A percentile compares a stretch with the other conserved stretches of the same genome.
Evolutionary conservation across 306 rosid species (phyloP).

Genomic region (Cicer chorassanicum): DNA sequence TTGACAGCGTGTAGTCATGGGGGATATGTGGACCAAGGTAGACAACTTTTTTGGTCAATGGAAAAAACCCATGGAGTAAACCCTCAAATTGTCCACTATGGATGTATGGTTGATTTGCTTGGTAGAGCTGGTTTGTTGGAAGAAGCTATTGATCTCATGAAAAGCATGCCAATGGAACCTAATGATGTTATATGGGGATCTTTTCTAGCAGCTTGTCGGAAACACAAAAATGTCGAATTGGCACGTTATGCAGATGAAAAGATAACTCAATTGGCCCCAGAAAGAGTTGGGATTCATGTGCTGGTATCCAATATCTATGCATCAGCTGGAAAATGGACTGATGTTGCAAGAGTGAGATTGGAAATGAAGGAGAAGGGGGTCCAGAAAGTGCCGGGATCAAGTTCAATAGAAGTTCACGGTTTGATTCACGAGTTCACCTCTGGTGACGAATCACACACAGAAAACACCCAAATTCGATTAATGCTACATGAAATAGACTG

Average conservation of each 20-base stretch:
- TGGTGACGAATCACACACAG: slow-evolving; percentile 63
- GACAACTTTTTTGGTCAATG: slow-evolving; percentile 64
- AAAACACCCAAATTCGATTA: slow-evolving; percentile 46
- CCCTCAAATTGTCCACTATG: slow-evolving; percentile 73
- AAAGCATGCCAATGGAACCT: slow-evolving; percentile 77
- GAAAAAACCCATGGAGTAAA: slow-evolving; percentile 50
- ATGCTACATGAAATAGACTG: slow-evolving; percentile 69
- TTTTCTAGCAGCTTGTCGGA: slow-evolving; percentile 76
- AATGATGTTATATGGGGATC: slow-evolving; percentile 82
- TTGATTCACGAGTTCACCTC: slow-evolving; percentile 74
- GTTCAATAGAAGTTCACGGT: slow-evolving; percentile 67
- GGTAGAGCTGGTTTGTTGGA: slow-evolving; percentile 69
- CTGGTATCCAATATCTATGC: slow-evolving; percentile 79
- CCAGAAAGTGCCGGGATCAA: slow-evolving; percentile 69
- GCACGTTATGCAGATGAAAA: slow-evolving; percentile 67
- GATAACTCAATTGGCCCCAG: slow-evolving; percentile 56
- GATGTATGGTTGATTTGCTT: slow-evolving; percentile 84
- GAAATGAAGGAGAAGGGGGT: slow-evolving; percentile 68
- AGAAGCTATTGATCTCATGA: slow-evolving; percentile 70
- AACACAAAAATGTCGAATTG: slow-evolving; percentile 60
- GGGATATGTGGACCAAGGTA: slow-evolving; percentile 67
- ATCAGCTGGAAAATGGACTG: slow-evolving; percentile 76
- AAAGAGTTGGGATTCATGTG: slow-evolving; percentile 63
- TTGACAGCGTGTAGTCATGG: slow-evolving; percentile 78
- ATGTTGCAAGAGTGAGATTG: slow-evolving; percentile 82